Base-by-base conservation (phyloP, 345 rosid species). In the Euclidium syriacum region DNA sequence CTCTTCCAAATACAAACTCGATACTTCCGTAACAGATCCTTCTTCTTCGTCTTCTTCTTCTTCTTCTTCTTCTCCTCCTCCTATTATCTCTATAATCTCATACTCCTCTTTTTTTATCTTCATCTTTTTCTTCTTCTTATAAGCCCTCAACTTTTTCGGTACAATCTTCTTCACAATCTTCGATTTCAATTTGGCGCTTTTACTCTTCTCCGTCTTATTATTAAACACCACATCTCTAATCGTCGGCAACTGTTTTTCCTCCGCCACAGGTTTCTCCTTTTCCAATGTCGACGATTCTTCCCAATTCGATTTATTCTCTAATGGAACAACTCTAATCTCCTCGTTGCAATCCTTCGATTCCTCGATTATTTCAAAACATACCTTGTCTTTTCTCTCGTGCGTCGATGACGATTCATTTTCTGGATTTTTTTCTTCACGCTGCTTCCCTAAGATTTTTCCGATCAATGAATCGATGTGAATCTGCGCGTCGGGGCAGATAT, bases 91-190 rank as follows among this genome's bases (percentile, higher is more conserved):
- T 26, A n/a, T n/a, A n/a, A n/a, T 18, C 15, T 10, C 23, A 33
- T 16, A 11, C 53, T 61, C 65, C 40, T 18, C 39, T 24, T 52
- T 59, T 70, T 18, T 7, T 64, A n/a, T 72, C 66, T 63, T 75
- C 33, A 15, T 54, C 75, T 61, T 73, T 44, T 29, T 70, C 32
- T 52, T 72, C 40, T 80, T 84, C 78, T 75, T 84, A 18, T 68
- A 17, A 14, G 25, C 30, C 1, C 75, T 81, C 57, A 88, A 56
- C 64, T 80, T 86, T 84, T 84, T 91, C 0, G 87, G 86, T 42
- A 88, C 79, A 10, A 86, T 47, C 66, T 76, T 88, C 77, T 71
- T 73, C 10, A 84, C 68, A 18, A 91, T 64, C 63, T 70, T 86
- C 2, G 77, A 57, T 58, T 65, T 91, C 2, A 77, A 60, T 40